These are phyloP conservation scores for Lentinus brumalis DNA, from an alignment of 768 basidiomycete genomes.

Conservation along the genomic window DNA sequence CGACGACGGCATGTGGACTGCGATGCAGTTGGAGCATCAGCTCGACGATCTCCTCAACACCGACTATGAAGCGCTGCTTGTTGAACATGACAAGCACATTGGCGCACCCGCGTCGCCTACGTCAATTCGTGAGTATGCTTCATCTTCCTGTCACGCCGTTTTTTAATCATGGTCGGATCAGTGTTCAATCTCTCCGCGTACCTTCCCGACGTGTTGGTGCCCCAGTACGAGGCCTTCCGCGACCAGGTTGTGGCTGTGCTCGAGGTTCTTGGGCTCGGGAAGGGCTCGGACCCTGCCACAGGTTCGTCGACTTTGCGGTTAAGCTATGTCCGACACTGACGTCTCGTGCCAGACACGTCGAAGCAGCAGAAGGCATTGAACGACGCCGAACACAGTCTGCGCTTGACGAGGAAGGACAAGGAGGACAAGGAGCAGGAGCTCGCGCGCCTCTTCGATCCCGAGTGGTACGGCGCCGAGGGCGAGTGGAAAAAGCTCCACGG, in stretches of 20 bases:
- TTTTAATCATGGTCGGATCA: conserved; percentile 32
- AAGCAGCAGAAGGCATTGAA: conserved; percentile 63
- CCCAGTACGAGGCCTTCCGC: conserved; percentile 70
- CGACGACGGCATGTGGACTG: conserved; percentile 64
- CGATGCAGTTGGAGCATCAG: conserved; percentile 57
- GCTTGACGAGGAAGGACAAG: conserved; percentile 52
- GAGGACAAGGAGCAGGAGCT: conserved; percentile 59
- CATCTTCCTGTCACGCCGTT: too few species aligned
- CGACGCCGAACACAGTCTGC: conserved; percentile 64
- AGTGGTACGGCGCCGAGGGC: conserved; percentile 75
- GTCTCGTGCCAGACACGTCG: conserved; percentile 47
- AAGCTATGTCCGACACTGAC: background rate
- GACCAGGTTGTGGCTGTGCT: conserved; percentile 64
- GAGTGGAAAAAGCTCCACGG: conserved; percentile 97
- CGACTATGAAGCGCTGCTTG: conserved; percentile 74
- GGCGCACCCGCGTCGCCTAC: conserved; percentile 42
- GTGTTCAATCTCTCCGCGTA: conserved; percentile 83
- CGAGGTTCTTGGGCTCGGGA: conserved; percentile 60
- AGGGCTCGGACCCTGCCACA: conserved; percentile 40
- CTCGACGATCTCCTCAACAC: conserved; percentile 57
- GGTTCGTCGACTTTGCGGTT: conserved; percentile 33
- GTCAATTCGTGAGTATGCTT: conserved; percentile 49
- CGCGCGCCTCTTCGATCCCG: conserved; percentile 60
- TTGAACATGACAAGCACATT: conserved; percentile 76
- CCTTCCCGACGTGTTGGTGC: conserved; percentile 79